Evolutionary conservation across 345 rosid genomes (phyloP).

Genomic region (Turritis glabra): DNA sequence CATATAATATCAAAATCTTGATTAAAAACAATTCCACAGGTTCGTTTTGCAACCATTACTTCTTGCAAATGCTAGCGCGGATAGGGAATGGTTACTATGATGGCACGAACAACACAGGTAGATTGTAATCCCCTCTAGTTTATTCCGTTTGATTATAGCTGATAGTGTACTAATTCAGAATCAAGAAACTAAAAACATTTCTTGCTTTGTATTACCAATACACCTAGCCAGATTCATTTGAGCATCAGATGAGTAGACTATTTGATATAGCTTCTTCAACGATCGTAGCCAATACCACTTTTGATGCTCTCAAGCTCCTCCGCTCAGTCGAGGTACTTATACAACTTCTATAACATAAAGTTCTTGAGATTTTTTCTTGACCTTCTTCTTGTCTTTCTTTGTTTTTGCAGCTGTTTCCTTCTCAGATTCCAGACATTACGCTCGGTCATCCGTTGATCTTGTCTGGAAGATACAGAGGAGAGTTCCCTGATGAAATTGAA

Average conservation of each 20-base stretch:
- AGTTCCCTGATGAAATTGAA: conserved; percentile 59
- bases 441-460: conserved; percentile 58
- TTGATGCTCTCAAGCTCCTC: conserved; percentile 53
- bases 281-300: conserved; percentile 50
- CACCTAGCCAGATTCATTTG: conserved; percentile 63
- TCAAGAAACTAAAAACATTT: conserved; percentile 12
- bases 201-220: conserved; percentile 16
- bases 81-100: conserved; percentile 76
- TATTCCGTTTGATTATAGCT: neutral
- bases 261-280: conserved; percentile 59
- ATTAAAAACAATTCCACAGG: conserved; percentile 45
- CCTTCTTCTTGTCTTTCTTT: conserved; percentile 18
- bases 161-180: neutral
- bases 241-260: conserved; percentile 54
- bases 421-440: conserved; percentile 66
- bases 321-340: conserved; percentile 69
- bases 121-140: neutral
- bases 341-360: conserved; percentile 3
- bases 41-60: conserved; percentile 81
- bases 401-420: conserved; percentile 55
- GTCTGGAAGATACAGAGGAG: conserved; percentile 72
- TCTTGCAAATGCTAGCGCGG: conserved; percentile 77
- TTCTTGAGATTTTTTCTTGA: conserved; percentile 18
- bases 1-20: neutral
- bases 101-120: conserved; percentile 69